A percentile compares a stretch with the other conserved stretches of the same genome.
Evolutionary conservation across 2,329 filamentous ascomycete species (phyloP).

Genomic region (Penicillium aurantiogriseum): DNA sequence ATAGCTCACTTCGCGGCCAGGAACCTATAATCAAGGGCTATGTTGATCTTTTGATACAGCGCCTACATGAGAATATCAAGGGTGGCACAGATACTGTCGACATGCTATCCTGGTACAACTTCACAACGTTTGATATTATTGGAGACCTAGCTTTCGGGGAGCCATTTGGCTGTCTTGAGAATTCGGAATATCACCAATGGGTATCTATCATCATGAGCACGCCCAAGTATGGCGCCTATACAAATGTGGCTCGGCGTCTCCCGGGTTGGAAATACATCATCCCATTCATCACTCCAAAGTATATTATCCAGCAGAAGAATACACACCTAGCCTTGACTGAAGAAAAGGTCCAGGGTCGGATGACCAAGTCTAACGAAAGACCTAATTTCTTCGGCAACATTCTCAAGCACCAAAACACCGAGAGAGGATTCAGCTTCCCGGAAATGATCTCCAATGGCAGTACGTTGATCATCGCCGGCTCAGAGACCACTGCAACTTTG

Average conservation of each 20-base stretch:
- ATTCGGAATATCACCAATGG: conserved; percentile 27
- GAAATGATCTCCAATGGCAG: conserved; percentile 31
- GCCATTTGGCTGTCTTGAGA: conserved; percentile 30
- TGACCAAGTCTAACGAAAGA: conserved; percentile 15
- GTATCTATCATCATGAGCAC: conserved; percentile 17
- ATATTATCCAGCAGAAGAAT: neutral
- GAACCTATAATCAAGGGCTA: conserved; percentile 36
- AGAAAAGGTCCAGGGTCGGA: conserved; percentile 8
- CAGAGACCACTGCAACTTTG: conserved; percentile 50
- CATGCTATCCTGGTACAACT: conserved; percentile 34
- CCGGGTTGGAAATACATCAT: conserved; percentile 4
- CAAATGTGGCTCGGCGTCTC: conserved; percentile 8
- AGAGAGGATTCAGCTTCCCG: conserved; percentile 15
- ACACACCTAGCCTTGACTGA: conserved; percentile 6
- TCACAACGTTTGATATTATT: conserved; percentile 35
- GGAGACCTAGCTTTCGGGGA: conserved; percentile 35
- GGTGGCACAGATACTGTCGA: conserved; percentile 16
- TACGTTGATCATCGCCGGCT: conserved; percentile 32
- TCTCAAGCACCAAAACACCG: conserved; percentile 14
- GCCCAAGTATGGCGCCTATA: conserved; percentile 4
- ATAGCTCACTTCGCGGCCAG: conserved; percentile 42
- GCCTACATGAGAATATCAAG: conserved; percentile 19
- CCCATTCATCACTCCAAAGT: conserved; percentile 6
- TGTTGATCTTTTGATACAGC: conserved; percentile 32
- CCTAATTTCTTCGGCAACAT: conserved; percentile 19